Conservation (phyloP, 108 stramenopile genomes). For the Nannochloropsis gaditana region DNA sequence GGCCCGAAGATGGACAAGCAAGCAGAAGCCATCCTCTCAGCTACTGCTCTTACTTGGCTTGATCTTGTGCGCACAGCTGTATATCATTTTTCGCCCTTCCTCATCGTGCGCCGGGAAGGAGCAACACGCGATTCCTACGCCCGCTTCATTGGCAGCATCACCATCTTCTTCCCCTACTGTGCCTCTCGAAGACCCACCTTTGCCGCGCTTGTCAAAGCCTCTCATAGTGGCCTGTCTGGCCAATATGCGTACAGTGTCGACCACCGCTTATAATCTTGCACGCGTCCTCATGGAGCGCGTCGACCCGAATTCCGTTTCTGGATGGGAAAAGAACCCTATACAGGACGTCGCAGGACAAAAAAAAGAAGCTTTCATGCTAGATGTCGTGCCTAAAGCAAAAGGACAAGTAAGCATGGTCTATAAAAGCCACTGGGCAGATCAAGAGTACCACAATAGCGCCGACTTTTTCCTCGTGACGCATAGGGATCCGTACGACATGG, state of each 20-base stretch:
- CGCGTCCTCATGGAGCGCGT: not conserved
- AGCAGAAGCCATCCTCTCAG: not conserved
- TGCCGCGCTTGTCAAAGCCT: not conserved
- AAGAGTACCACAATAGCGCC: not conserved
- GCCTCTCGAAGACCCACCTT: not conserved
- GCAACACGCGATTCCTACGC: not conserved
- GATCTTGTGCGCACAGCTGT: not conserved
- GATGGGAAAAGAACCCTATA: not conserved
- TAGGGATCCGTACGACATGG: not conserved
- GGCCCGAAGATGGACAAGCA: not conserved
- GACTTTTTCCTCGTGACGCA: not conserved
- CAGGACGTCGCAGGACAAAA: not conserved
- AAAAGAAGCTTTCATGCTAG: not conserved
- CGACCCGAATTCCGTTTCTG: not conserved
- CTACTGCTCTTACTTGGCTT: not conserved
- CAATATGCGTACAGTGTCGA: not conserved
- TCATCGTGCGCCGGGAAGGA: not conserved
- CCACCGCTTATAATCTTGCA: not conserved
- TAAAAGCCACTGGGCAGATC: not conserved
- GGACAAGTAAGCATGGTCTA: not conserved
- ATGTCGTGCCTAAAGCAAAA: not conserved
- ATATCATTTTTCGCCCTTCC: not conserved
- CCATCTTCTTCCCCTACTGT: not conserved
- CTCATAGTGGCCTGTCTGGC: not conserved
- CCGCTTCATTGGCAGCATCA: not conserved